Base-by-base conservation (phyloP, 176 grass and related monocot genomes). In the Aechmea fasciata region DNA sequence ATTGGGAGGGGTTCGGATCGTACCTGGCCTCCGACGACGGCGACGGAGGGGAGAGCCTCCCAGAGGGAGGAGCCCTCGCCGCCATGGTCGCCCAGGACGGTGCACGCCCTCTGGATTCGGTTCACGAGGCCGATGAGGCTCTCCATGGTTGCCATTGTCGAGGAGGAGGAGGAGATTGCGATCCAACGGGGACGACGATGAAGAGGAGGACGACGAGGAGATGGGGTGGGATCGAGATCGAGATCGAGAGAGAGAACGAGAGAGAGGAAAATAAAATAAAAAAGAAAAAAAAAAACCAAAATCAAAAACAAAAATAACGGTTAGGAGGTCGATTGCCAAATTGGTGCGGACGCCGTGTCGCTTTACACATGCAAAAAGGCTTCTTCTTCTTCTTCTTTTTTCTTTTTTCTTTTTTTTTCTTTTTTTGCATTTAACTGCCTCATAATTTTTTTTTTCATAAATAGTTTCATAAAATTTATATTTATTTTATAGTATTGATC, bases 1-100 rank as follows among this genome's bases (percentile, higher is more conserved):
- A 48, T 10, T 14, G 7, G 51, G 26, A 48, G 53, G 23, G 18
- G 49, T 17, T 52, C 3, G 33, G 5, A 41, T 41, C 48, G 49
- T 86, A 94, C 95, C 95, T 99, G 95, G n/a, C 95, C 95, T 11
- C 95, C 95, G 70, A 99, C 95, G 82, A 99, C 95, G 33, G 95
- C 95, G 48, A 99, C 95, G 50, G 95, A 99, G 66, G 95, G 95
- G 14, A 99, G 90, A 9, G 95, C 90, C 67, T 99, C 90, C 95
- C 95, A 99, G 63, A 99, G 95, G 2, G 95, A 97, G 11, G 76
- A 76, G 3, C 69, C 81, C 66, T 73, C 86, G 66, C 82, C 82
- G 11, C 95, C 95, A 49, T 93, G 82, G 82, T 99, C 95, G n/a
- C 90, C 90, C 67, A 99, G 76, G 29, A 99, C 87, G 72, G 95